Percentiles rank a stretch among this genome's conserved stretches.
Evolutionary conservation across 225 moss, liverwort and hornwort species (phyloP).

Genomic region (Antitrichia curtipendula): DNA sequence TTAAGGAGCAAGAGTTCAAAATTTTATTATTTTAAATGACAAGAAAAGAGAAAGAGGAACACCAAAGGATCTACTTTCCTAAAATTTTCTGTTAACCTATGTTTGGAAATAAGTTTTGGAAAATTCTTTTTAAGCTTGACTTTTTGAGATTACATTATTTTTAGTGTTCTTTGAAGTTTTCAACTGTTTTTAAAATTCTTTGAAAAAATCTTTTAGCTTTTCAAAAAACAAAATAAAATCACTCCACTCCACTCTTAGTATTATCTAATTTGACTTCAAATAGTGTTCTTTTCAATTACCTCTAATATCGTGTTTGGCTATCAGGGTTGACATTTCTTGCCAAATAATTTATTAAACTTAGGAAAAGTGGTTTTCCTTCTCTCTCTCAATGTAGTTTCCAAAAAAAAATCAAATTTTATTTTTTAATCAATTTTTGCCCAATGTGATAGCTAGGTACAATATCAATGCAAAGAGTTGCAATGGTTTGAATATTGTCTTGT

Average conservation of each 20-base stretch:
- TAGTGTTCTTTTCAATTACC: neutral
- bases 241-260: neutral
- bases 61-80: neutral
- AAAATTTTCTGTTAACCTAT: neutral
- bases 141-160: too few relatives aligned
- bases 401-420: neutral
- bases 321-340: neutral
- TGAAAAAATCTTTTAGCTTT: neutral
- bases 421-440: neutral
- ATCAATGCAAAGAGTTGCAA: neutral
- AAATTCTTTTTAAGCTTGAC: too few relatives aligned
- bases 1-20: neutral
- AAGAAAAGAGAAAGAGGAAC: neutral
- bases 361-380: rapidly evolving
- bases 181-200: rapidly evolving
- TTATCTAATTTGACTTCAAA: neutral
- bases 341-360: neutral
- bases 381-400: neutral
- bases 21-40: neutral
- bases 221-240: neutral
- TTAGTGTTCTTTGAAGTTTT: too few relatives aligned
- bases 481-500: neutral
- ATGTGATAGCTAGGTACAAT: rapidly evolving
- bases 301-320: rapidly evolving
- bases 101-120: neutral